These are phyloP conservation scores for Beauveria caledonica DNA, from an alignment of 2,329 filamentous ascomycete species.

Conservation along the genomic window DNA sequence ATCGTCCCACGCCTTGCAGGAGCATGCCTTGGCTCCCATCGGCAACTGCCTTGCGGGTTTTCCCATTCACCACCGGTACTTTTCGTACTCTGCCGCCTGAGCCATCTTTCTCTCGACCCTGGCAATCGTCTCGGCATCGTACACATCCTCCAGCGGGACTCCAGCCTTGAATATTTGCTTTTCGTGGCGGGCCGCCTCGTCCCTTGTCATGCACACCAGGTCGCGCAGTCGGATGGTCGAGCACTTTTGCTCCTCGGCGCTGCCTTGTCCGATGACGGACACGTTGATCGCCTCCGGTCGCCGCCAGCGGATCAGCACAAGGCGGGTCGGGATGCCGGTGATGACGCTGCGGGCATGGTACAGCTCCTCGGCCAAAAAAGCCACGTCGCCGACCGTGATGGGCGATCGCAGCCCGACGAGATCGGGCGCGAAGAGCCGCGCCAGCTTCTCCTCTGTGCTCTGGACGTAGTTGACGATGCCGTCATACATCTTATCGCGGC, in stretches of 20 bases:
- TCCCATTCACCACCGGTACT: conserved; percentile 30
- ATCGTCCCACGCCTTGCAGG: background rate
- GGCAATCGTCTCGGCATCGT: conserved; percentile 58
- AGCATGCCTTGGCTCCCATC: background rate
- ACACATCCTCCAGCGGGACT: conserved; percentile 63
- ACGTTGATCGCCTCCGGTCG: conserved; percentile 53
- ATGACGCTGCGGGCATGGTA: conserved; percentile 76
- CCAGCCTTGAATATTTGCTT: conserved; percentile 65
- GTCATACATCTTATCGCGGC: conserved; percentile 87
- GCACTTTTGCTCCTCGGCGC: conserved; percentile 67
- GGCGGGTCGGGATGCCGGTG: conserved; percentile 69
- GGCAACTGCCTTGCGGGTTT: background rate
- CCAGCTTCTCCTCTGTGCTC: conserved; percentile 68
- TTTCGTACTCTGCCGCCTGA: conserved; percentile 58
- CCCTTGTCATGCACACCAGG: conserved; percentile 86
- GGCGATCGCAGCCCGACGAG: conserved; percentile 68
- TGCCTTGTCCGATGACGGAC: conserved; percentile 51
- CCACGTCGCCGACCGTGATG: conserved; percentile 70
- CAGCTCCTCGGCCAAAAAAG: conserved; percentile 84
- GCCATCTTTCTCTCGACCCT: conserved; percentile 57
- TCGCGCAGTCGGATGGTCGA: conserved; percentile 62
- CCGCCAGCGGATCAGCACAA: conserved; percentile 75
- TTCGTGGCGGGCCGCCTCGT: conserved; percentile 75
- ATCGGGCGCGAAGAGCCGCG: conserved; percentile 32
- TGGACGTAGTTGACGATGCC: conserved; percentile 69